Percentiles rank a stretch among this genome's conserved stretches.
phyloP scores from a whole-genome alignment of 2,329 filamentous ascomycete species.

The Clathrospora elynae region DNA sequence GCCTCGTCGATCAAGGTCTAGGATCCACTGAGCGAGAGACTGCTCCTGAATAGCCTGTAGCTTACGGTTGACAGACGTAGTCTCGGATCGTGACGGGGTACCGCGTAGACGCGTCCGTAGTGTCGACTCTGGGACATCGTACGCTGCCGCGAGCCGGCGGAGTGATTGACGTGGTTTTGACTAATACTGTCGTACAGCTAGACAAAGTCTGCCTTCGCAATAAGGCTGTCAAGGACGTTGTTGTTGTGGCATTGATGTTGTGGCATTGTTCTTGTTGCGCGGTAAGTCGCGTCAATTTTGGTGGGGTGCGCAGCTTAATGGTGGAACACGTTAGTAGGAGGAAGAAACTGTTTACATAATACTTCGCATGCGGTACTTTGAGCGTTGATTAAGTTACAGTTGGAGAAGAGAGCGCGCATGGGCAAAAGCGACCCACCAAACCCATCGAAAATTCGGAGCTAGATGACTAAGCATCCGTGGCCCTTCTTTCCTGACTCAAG shows the following conservation, averaged over 20 bases:
- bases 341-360: too few species aligned
- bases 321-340: background rate
- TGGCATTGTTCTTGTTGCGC: background rate
- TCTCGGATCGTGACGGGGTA: background rate
- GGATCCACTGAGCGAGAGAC: conserved; percentile 11
- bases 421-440: too few species aligned
- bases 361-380: too few species aligned
- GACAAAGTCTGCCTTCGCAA: background rate
- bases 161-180: background rate
- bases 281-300: background rate
- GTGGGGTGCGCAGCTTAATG: background rate
- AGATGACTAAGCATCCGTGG: background rate
- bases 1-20: conserved; percentile 7
- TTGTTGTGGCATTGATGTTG: too few species aligned
- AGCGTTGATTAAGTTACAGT: background rate
- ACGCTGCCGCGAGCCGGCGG: background rate
- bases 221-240: background rate
- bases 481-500: background rate
- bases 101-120: background rate
- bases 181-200: background rate
- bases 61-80: conserved; percentile 6
- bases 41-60: conserved; percentile 13
- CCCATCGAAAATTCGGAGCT: too few species aligned
- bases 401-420: too few species aligned
- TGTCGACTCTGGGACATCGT: background rate